Evolutionary conservation across 495 filamentous ascomycete species (phyloP).

Genomic region (Stereocaulon alpinum): DNA sequence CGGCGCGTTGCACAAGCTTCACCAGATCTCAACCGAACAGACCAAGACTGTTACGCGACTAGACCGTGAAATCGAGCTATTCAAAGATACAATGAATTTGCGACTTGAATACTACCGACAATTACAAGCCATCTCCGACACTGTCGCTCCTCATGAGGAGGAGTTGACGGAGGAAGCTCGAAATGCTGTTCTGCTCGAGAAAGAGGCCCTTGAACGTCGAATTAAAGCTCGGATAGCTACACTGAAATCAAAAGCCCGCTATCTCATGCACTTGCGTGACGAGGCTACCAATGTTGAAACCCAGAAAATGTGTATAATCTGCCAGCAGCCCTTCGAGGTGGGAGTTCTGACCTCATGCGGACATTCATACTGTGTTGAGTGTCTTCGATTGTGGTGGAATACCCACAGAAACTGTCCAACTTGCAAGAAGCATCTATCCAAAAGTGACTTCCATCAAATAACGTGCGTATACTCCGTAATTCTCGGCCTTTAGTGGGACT

Average conservation of each 20-base stretch:
- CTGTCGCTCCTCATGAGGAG: constrained; percentile 60
- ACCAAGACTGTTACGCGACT: constrained; percentile 49
- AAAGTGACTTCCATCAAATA: constrained; percentile 66
- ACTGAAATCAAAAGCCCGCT: constrained; percentile 59
- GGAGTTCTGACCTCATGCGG: constrained; percentile 87
- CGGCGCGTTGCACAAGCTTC: constrained; percentile 44
- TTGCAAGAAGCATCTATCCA: constrained; percentile 58
- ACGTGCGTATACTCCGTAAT: constrained; percentile 36
- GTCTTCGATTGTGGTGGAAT: constrained; percentile 65
- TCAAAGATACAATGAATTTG: constrained; percentile 67
- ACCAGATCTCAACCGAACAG: constrained; percentile 53
- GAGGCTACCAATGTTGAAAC: constrained; percentile 47
- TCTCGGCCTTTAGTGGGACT: neutral
- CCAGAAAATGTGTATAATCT: constrained; percentile 67
- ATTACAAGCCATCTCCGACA: constrained; percentile 80
- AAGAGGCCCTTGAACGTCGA: constrained; percentile 34
- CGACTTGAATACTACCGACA: constrained; percentile 83
- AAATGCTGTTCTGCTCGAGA: constrained; percentile 29
- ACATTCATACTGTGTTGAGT: constrained; percentile 82
- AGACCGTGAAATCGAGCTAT: constrained; percentile 64
- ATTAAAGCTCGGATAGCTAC: constrained; percentile 45
- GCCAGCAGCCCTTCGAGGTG: constrained; percentile 56
- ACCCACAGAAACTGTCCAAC: constrained; percentile 57
- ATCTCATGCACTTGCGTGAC: constrained; percentile 51
- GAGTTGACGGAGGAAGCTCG: constrained; percentile 39